Evolutionary conservation across 345 rosid species (phyloP).

Genomic region (Anastatica hierochuntica): DNA sequence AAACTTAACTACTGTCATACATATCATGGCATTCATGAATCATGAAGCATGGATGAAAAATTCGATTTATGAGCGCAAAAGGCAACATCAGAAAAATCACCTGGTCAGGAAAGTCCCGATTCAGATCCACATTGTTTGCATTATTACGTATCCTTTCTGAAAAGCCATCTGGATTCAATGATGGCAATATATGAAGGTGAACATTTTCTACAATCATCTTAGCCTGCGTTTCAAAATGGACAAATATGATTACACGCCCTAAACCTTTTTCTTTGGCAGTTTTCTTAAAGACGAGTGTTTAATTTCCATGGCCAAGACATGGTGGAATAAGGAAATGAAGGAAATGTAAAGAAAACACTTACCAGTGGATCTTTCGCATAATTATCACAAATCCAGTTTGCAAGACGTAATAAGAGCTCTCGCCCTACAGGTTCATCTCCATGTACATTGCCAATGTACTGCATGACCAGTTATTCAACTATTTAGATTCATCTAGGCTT

Average conservation of each 20-base stretch:
- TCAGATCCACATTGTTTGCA: constrained; percentile 79
- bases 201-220: constrained; percentile 60
- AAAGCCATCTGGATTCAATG: constrained; percentile 96
- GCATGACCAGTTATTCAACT: constrained; percentile 21
- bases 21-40: background rate
- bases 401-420: constrained; percentile 68
- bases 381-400: constrained; percentile 92
- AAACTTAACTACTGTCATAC: too few species aligned
- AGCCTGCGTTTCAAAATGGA: constrained; percentile 38
- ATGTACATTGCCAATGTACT: constrained; percentile 93
- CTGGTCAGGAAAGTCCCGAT: constrained; percentile 98
- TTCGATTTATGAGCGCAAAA: constrained; percentile 15
- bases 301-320: background rate
- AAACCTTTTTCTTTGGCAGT: background rate
- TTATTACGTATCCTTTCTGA: constrained; percentile 60
- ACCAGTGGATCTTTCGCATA: constrained; percentile 71
- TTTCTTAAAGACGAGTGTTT: background rate
- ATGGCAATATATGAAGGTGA: constrained; percentile 89
- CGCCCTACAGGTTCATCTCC: constrained; percentile 98
- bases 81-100: constrained; percentile 29
- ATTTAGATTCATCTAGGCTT: background rate
- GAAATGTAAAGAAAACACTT: constrained; percentile 12
- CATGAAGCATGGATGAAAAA: background rate
- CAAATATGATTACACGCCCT: background rate
- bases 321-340: background rate